These are phyloP conservation scores for Pseudogymnoascus sp. DNA, from an alignment of 2,329 filamentous ascomycete genomes.

Conservation along the genomic window DNA sequence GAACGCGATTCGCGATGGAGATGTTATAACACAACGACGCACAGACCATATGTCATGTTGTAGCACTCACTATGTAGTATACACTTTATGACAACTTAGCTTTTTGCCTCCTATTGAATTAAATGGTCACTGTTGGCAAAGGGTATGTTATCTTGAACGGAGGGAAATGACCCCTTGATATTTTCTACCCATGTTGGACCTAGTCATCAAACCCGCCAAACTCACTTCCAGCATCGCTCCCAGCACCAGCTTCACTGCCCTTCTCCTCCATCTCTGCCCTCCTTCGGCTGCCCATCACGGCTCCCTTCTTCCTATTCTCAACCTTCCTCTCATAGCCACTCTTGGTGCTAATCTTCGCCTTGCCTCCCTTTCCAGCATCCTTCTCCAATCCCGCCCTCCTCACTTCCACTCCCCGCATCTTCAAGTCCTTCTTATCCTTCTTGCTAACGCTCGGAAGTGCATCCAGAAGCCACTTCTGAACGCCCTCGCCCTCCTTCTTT, in stretches of 20 bases:
- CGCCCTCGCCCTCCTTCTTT: constrained; percentile 44
- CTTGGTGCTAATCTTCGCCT: constrained; percentile 69
- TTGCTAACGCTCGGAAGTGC: constrained; percentile 78
- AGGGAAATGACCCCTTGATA: background rate
- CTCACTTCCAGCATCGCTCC: constrained; percentile 23
- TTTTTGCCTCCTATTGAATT: background rate
- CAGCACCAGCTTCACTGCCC: constrained; percentile 21
- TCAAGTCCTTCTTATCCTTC: constrained; percentile 74
- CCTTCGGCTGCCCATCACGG: constrained; percentile 55
- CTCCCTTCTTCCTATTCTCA: constrained; percentile 60
- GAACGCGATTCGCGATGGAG: background rate
- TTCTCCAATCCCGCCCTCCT: constrained; percentile 40
- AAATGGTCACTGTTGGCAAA: background rate
- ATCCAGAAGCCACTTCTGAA: constrained; percentile 83
- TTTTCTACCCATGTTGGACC: background rate
- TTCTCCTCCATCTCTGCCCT: constrained; percentile 34
- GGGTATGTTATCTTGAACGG: background rate
- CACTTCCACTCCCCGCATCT: constrained; percentile 72
- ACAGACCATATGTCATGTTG: background rate
- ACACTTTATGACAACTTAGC: background rate
- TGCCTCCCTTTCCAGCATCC: constrained; percentile 26
- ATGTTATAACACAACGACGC: background rate
- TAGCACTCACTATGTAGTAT: background rate
- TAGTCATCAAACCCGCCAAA: constrained; percentile 46
- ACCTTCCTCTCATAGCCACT: constrained; percentile 65